phyloP scores from a whole-genome alignment of 73 alveolate genomes.

The Paramecium octaurelia region DNA sequence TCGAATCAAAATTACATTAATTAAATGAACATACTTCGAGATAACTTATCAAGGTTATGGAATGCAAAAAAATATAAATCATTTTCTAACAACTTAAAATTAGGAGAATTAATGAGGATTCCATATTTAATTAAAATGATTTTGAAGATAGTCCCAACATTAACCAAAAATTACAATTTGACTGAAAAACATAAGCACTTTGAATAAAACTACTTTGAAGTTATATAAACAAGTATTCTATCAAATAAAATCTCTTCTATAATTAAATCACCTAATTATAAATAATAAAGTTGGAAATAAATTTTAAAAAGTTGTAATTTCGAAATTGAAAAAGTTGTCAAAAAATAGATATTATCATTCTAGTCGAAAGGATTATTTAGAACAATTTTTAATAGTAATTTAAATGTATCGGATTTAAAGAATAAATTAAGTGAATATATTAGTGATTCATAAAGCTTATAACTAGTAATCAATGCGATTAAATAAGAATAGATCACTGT shows the following conservation, averaged over 20 bases:
- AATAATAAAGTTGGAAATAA: not conserved
- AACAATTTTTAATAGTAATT: too few relatives aligned
- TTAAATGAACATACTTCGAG: not conserved
- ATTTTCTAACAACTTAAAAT: too few relatives aligned
- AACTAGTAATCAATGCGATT: not conserved
- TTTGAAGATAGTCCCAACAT: not conserved
- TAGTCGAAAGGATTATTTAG: too few relatives aligned
- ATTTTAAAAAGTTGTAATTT: too few relatives aligned
- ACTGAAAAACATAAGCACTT: not conserved
- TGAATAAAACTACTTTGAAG: not conserved
- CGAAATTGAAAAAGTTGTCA: not conserved
- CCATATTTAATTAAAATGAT: not conserved
- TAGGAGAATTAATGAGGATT: not conserved
- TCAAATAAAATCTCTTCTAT: too few relatives aligned
- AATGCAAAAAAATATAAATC: too few relatives aligned
- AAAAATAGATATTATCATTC: too few relatives aligned
- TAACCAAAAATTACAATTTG: too few relatives aligned
- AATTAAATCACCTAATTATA: too few relatives aligned
- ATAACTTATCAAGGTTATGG: not conserved
- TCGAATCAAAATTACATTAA: not conserved
- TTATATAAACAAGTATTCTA: too few relatives aligned
- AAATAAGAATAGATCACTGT: not conserved
- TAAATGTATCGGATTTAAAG: too few relatives aligned
- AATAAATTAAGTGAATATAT: too few relatives aligned
- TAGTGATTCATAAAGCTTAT: not conserved